Base-by-base conservation (phyloP, 345 rosid species). In the Salix arbutifolia region DNA sequence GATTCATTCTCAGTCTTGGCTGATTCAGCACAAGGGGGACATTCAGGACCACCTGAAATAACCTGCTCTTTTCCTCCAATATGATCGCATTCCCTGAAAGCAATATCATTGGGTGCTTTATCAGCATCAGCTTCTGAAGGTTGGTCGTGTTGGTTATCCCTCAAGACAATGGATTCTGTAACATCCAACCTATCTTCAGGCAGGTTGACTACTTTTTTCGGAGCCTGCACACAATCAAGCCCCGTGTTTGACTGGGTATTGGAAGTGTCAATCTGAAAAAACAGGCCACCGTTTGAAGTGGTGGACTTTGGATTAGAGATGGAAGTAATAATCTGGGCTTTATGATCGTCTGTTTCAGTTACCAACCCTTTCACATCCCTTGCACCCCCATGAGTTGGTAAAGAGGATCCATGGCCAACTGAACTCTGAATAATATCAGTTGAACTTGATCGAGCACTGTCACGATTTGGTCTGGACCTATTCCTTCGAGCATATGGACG, bases 401-500 rank as follows among this genome's bases (percentile, higher is more conserved):
- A 65, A 74, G 89, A 85, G 14, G 91, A 85, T 70, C 93, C 93
- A 79, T 89, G 91, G 71, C 88, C 91, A 79, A 89, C 91, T 82
- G 89, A 94, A 83, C 83, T 84, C 77, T 90, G 96, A 85, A 74
- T 82, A 71, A 88, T 69, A 80, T 92, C 99, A 40, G 85, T 84
- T 52, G 97, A 91, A 85, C 91, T 87, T 73, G 94, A 89, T 78
- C 94, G 89, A 71, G 90, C 90, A 78, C 88, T 87, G 83, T 94
- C 98, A 77, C 96, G 93, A 76, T 87, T 96, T 69, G 87, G 85
- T 85, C 89, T 88, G 50, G 97, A 91, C 87, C 99, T 88, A 74
- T 96, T 89, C 85, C 99, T 92, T 78, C 99, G 88, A 83, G 96
- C 96, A 87, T 96, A 96, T 8, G 99, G 97, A 50, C 96, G 98